Evolutionary conservation across 345 rosid species (phyloP), one percentile per base, ranked within the genome.

Genomic region (Raphanus sativus): DNA sequence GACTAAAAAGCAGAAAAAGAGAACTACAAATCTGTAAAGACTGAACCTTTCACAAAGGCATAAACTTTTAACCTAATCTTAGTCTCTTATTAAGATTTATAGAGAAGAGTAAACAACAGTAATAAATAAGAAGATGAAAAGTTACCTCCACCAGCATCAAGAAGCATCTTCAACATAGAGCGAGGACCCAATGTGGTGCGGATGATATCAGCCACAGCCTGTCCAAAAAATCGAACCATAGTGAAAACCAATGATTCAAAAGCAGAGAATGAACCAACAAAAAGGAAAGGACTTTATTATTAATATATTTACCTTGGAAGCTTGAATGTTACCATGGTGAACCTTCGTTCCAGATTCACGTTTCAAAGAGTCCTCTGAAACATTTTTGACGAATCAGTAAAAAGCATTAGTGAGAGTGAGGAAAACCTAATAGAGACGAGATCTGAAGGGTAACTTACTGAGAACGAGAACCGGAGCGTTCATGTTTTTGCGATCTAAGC

Each of bases 141-240:
- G 30, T 56, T 33, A 94, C 99, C 99, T 86, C 97, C 99, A 40
- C 65, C 40, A 78, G 93, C 89, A 87, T 90, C 94, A 67, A 95
- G 98, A 26, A 95, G 87, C 99, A 95, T 95, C 87, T 95, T 95
- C 73, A 90, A 72, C 99, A 95, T 95, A 62, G 98, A 90, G 11
- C 99, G 82, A 33, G 99, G 99, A 59, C 98, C 99, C 85, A 95
- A 84, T 21, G 99, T 95, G 9, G 97, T 95, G 16, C 99, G 90
- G 12, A 92, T 85, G 17, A 92, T 90, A 42, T 90, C 97, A 75
- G 99, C 96, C 75, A 95, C 94, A 67, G 89, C 98, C 98, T 91
- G 75, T 54, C 15, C 29, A 70, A 68, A 3, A 71, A 36, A 67
- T 69, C 30, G n/a, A 33, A 36, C 62, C 2, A 1, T 10, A 2